A percentile compares a stretch with the other conserved stretches of the same genome.
phyloP scores from a whole-genome alignment of 2,329 filamentous ascomycete genomes.

The Zopfia rhizophila region DNA sequence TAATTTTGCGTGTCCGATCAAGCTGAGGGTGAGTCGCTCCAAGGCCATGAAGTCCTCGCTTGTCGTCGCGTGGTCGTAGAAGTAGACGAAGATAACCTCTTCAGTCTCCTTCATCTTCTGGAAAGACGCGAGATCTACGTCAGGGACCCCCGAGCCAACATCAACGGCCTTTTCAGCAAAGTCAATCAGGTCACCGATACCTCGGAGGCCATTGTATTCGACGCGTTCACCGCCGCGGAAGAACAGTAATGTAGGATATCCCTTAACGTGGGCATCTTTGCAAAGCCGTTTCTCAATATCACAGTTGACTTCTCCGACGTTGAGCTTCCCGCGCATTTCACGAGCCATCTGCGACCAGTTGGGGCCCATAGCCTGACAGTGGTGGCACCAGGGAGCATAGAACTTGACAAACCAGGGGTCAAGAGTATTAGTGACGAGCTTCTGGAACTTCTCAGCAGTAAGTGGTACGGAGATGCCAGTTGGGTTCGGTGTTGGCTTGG shows the following conservation, averaged over 20 bases:
- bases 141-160: slow-evolving; percentile 77
- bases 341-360: slow-evolving; percentile 91
- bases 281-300: slow-evolving; percentile 87
- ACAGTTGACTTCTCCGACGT: slow-evolving; percentile 96
- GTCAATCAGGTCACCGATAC: slow-evolving; percentile 86
- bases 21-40: slow-evolving; percentile 83
- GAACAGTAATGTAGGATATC: slow-evolving; percentile 90
- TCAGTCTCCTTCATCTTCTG: slow-evolving; percentile 89
- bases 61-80: slow-evolving; percentile 95
- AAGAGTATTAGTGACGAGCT: slow-evolving; percentile 82
- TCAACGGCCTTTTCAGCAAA: slow-evolving; percentile 90
- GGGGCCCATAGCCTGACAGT: slow-evolving; percentile 92
- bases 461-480: slow-evolving; percentile 79
- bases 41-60: slow-evolving; percentile 90
- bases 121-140: slow-evolving; percentile 81
- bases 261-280: slow-evolving; percentile 83
- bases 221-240: slow-evolving; percentile 92
- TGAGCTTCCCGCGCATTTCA: slow-evolving; percentile 88
- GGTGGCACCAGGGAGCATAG: slow-evolving; percentile 96
- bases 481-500: slow-evolving; percentile 69
- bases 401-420: slow-evolving; percentile 99
- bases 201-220: slow-evolving; percentile 91
- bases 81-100: slow-evolving; percentile 96
- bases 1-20: slow-evolving; percentile 91
- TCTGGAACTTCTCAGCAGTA: slow-evolving; percentile 86